Evolutionary conservation across 805 yeast species (phyloP), one percentile per base, ranked within the genome.

Genomic region (Candida pseudoglaebosa): DNA sequence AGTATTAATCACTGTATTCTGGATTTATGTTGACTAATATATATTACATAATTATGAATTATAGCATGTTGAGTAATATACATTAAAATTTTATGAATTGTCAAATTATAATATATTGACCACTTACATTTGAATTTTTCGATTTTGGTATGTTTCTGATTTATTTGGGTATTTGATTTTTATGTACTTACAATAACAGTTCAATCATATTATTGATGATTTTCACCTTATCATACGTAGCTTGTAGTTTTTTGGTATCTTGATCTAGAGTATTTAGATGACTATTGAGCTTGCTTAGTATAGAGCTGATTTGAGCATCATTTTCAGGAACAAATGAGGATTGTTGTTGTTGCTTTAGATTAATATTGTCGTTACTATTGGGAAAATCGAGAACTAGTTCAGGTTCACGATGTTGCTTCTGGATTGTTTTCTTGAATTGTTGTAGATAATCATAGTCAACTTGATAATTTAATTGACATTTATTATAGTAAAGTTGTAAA

Each of bases 391-490:
- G 35, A 18, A 40, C 21, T 35, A 29, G 28, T 15, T 40, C 17
- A 7, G 24, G 28, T 32, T 15, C 32, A 31, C 44, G 12, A 17
- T 43, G 36, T 18, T 53, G 44, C 6, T 29, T 37, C 3, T 32
- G 37, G 2, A 52, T 48, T 3, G 57, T 52, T 34, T 52, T 51
- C 37, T 49, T 52, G 42, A 65, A 59, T 29, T 64, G 64, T 10
- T 44, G 43, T 34, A 65, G 53, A 39, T 68, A 65, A 33, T 47
- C 48, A 20, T 44, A 41, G 45, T 68, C 74, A 56, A 54, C 61
- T 33, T 57, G 48, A 45, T 53, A 56, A 18, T 46, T 44, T 24
- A 43, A 38, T 19, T 59, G 44, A 4, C 57, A 41, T 14, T 56
- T 52, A 8, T 48, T 45, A 34, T 53, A 50, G 41, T 61, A 50